Evolutionary conservation across 2,329 filamentous ascomycete species (phyloP).

Genomic region (Ophiosphaerella herpotricha): DNA sequence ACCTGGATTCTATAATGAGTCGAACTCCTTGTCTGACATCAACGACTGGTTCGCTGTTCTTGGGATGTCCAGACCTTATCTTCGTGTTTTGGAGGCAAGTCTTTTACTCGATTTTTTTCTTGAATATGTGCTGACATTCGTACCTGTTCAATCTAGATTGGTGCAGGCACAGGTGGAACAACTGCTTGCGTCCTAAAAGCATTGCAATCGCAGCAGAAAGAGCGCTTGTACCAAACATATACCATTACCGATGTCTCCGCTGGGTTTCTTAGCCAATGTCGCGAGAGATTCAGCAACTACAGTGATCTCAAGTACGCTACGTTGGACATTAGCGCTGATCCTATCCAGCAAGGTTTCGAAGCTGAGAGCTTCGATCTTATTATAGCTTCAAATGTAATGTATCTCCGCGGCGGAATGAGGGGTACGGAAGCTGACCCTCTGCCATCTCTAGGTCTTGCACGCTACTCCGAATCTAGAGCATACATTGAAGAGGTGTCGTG

Average conservation of each 20-base stretch:
- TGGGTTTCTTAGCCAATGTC: neutral
- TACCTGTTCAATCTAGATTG: neutral
- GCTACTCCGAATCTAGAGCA: slow-evolving; percentile 4
- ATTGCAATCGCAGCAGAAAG: neutral
- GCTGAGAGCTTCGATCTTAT: slow-evolving; percentile 16
- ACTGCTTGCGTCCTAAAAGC: neutral
- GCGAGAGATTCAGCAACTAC: neutral
- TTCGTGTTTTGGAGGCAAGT: neutral
- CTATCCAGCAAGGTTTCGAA: slow-evolving; percentile 11
- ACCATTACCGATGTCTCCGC: neutral
- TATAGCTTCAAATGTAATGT: slow-evolving; percentile 16
- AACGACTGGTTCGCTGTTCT: no score
- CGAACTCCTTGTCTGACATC: no score
- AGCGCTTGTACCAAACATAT: neutral
- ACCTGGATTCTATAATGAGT: no score
- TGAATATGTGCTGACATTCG: neutral
- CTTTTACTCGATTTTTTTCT: neutral
- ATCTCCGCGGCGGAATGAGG: neutral
- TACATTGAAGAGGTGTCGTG: neutral
- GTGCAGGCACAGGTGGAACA: neutral
- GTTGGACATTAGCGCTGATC: neutral
- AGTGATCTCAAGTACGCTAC: neutral
- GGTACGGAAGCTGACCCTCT: no score
- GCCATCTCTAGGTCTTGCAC: no score
- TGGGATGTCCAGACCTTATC: neutral